Base-by-base conservation (phyloP, 345 rosid species). In the Eucalyptus regnans region DNA sequence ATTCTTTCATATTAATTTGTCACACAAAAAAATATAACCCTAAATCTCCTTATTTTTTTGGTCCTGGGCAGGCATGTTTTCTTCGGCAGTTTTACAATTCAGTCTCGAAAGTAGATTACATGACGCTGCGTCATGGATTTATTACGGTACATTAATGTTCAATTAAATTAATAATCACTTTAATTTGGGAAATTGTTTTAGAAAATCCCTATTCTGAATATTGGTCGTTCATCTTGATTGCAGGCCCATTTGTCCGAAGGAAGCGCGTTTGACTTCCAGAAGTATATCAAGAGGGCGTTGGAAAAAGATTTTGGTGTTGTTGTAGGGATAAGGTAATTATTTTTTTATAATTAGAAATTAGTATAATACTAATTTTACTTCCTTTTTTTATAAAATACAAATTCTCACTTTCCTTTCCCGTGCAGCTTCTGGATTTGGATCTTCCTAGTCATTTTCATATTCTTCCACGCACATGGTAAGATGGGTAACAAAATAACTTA, bases 41-140 rank as follows among this genome's bases (percentile, higher is more conserved):
- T 76, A 76, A 41, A 37, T 76, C 83, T 41, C 48, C 7, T 20
- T 18, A 4, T 18, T 71, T 18, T 76, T 76, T 37, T 12, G 33
- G 46, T 76, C 9, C 83, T 20, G 83, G 29, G 48, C 93, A 95
- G 97, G 93, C 90, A 88, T 93, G 92, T 89, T 95, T 96, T 88
- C 88, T 93, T 50, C 91, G 98, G 84, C 99, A 96, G 87, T 97
- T 97, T 90, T 94, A 90, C 84, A 92, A 92, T 71, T 95, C 99
- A 23, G 97, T 97, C 56, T 92, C 95, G 79, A 95, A 92, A 93
- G 95, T 91, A 23, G 99, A 97, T 90, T 97, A 95, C 88, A 88
- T 97, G 58, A 94, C 97, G 17, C 93, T 97, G 23, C 91, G 99
- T 66, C 97, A 96, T 91, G 99, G 99, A 88, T 97, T 97, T 90